Evolutionary conservation across 2,329 filamentous ascomycete species (phyloP), one percentile per base, ranked within the genome.

Genomic region (Aspergillus unguis): DNA sequence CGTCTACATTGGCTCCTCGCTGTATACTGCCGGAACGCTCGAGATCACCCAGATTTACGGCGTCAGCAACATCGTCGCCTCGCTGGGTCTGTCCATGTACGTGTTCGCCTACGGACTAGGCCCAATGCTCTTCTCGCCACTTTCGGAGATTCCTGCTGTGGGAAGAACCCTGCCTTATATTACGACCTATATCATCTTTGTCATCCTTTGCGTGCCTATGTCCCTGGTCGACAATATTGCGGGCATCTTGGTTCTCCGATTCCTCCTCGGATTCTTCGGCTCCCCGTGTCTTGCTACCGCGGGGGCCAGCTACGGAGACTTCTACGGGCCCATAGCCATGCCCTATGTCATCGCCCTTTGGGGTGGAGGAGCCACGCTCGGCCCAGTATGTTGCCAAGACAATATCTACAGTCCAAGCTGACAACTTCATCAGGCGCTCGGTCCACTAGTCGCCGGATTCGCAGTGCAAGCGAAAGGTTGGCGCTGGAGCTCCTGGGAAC

Each of bases 401-500:
- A n/a, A n/a, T n/a, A n/a, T n/a, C n/a, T n/a, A n/a, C n/a, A n/a
- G n/a, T n/a, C n/a, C n/a, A n/a, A n/a, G n/a, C n/a, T n/a, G n/a
- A n/a, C n/a, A n/a, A n/a, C n/a, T n/a, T n/a, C n/a, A n/a, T 23
- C 80, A 78, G 0, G 82, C 83, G 6, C 73, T 87, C 0, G 85
- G 84, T 0, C 83, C 84, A 3, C 68, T 87, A 0, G 71, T 87
- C 4, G 79, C 78, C 2, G 83, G 83, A 5, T 87, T 83, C 65
- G 75, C 80, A 5, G 82, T 85, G 5, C 75, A 77, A 2, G 77
- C 46, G 1, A 33, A 51, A 10, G 54, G 57, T 10, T 64, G 62
- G 61, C 42, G 52, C 11, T 65, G 56, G 37, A 56, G 58, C 5
- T 54, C 58, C 38, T 65, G 59, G 58, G 55, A 63, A 33, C 50